A percentile compares a stretch with the other conserved stretches of the same genome.
Conservation (phyloP, 2,329 filamentous ascomycete species). For the Akanthomyces dipterigenus region DNA sequence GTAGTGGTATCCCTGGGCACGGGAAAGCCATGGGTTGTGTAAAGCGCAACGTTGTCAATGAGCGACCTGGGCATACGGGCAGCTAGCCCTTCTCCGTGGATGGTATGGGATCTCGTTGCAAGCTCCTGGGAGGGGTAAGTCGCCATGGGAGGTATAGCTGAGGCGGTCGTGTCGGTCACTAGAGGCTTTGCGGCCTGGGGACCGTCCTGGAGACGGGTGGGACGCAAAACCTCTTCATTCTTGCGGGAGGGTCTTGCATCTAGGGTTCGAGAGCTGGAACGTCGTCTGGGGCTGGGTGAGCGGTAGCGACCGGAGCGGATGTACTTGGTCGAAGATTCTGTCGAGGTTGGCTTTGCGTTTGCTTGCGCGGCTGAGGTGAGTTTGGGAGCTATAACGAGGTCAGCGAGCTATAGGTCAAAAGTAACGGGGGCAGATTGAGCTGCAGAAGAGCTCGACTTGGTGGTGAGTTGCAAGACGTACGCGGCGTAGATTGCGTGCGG, state of each 20-base stretch:
- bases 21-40: constrained; percentile 54
- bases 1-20: constrained; percentile 60
- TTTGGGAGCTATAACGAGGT: neutral
- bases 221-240: neutral
- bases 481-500: constrained; percentile 48
- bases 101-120: neutral
- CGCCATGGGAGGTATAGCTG: neutral
- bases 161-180: neutral
- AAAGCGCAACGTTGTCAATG: constrained; percentile 58
- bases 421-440: too few species aligned
- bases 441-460: neutral
- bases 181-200: constrained; percentile 6
- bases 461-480: constrained; percentile 41
- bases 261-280: neutral
- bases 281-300: neutral
- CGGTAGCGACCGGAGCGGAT: neutral
- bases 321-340: neutral
- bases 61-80: constrained; percentile 36
- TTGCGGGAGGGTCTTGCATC: neutral
- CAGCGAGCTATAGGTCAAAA: neutral
- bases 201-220: constrained; percentile 2
- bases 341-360: neutral
- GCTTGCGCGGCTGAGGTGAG: neutral
- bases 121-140: neutral
- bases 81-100: constrained; percentile 1